Evolutionary conservation across 2,329 filamentous ascomycete species (phyloP), one percentile per base, ranked within the genome.

Genomic region (Dothistroma pini): DNA sequence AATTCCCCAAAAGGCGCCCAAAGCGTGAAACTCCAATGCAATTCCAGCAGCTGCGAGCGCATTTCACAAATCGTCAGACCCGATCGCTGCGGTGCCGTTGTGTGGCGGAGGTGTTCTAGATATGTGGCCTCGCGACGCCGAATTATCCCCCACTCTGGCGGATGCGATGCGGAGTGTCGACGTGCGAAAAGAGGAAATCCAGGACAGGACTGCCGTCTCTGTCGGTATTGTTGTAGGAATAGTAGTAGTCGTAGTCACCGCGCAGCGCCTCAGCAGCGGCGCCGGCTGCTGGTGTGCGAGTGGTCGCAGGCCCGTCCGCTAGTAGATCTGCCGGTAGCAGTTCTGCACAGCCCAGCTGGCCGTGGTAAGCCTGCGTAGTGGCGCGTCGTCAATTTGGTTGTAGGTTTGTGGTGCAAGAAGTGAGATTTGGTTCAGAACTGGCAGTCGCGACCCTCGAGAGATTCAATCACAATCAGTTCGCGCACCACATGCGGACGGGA

Each of bases 21-120:
- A 35, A 53, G 31, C 51, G 51, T 53, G n/a, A 35, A 34, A 53
- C 51, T 53, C 51, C 25, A 35, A 32, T 53, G 51, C 51, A n/a
- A 53, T 19, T 35, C 31, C 51, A 21, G n/a, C 7, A 22, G n/a
- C 51, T 14, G 11, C 22, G 31, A 32, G 51, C 51, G 51, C 51
- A 53, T 53, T 53, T 53, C 51, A 53, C 51, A 53, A 53, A 53
- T 35, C 29, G 51, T 11, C 2, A 32, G 51, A 11, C 35, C 51
- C 51, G n/a, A 53, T 53, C 29, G 19, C 51, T 53, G n/a, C 51
- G 22, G 14, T 35, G 7, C 51, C 9, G 51, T 32, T 51, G 51
- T 53, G 31, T 32, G 8, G 25, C 51, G 51, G 51, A n/a, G 25
- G 16, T 19, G 8, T 32, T 31, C 51, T 44, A 19, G 41, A 44